A percentile compares a stretch with the other conserved stretches of the same genome.
These are phyloP conservation scores for Pseudoneurospora amorphoporcata DNA, from an alignment of 495 filamentous ascomycete species.

Conservation along the genomic window DNA sequence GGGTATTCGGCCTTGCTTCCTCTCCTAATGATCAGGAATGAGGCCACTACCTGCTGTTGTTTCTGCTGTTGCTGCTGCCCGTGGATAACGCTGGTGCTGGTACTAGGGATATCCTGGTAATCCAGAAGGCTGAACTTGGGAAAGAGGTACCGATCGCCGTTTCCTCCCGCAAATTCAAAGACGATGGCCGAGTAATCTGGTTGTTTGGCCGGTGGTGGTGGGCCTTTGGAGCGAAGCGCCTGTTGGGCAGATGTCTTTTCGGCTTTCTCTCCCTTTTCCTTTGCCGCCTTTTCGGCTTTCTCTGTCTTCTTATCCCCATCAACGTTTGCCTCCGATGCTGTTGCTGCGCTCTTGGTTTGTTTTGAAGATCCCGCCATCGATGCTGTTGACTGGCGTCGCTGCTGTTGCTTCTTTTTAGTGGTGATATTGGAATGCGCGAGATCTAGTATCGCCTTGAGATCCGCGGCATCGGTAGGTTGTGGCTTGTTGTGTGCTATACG, in stretches of 20 bases:
- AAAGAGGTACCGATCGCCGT: slow-evolving; percentile 81
- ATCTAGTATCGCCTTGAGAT: slow-evolving; percentile 34
- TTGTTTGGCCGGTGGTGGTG: slow-evolving; percentile 37
- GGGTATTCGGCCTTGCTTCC: slow-evolving; percentile 44
- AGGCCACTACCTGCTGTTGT: slow-evolving; percentile 43
- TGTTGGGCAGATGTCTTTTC: slow-evolving; percentile 19
- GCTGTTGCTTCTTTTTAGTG: slow-evolving; percentile 18
- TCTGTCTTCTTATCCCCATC: background rate
- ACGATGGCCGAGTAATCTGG: slow-evolving; percentile 62
- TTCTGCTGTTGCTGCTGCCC: background rate
- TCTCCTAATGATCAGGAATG: slow-evolving; percentile 56
- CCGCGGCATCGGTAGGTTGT: slow-evolving; percentile 32
- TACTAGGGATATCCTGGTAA: slow-evolving; percentile 32
- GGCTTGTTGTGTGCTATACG: slow-evolving; percentile 32
- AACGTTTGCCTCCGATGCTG: slow-evolving; percentile 14
- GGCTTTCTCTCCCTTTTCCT: background rate
- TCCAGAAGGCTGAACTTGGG: slow-evolving; percentile 82
- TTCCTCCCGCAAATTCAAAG: slow-evolving; percentile 73
- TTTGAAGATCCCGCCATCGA: slow-evolving; percentile 10
- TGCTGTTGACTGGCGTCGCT: slow-evolving; percentile 12
- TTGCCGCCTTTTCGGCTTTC: background rate
- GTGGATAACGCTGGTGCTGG: background rate
- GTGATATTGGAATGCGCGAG: slow-evolving; percentile 17
- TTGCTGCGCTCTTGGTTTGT: slow-evolving; percentile 15
- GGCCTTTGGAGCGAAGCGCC: slow-evolving; percentile 43